A percentile compares a stretch with the other conserved stretches of the same genome.
These are phyloP conservation scores for Podila epicladia DNA, from an alignment of 192 early-diverging fungal genomes.

Conservation along the genomic window DNA sequence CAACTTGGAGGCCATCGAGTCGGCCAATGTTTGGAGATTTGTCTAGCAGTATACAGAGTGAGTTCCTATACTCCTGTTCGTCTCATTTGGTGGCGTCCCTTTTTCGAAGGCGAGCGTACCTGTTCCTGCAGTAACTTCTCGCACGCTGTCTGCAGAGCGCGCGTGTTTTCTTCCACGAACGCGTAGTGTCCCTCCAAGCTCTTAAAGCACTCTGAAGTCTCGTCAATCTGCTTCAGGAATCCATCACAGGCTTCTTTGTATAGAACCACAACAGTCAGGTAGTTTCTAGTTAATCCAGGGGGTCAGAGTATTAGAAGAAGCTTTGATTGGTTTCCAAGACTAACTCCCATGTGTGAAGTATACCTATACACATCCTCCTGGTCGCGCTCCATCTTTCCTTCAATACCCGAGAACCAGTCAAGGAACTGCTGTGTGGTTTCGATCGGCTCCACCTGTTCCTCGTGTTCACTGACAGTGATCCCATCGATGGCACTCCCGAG, in stretches of 20 bases:
- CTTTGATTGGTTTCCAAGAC: too few species aligned
- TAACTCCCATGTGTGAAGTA: too few species aligned
- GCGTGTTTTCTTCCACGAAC: conserved; percentile 84
- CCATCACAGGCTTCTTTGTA: conserved; percentile 73
- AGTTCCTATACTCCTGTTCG: not conserved
- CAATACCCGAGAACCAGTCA: conserved; percentile 89
- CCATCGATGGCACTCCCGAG: conserved; percentile 25
- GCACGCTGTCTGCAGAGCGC: conserved; percentile 81
- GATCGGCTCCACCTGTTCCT: conserved; percentile 66
- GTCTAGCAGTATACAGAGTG: conserved; percentile 42
- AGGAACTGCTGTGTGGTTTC: conserved; percentile 94
- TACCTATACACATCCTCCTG: conserved; percentile 88
- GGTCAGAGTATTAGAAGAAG: too few species aligned
- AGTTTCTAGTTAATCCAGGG: conserved; percentile 54
- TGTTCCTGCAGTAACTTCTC: conserved; percentile 80
- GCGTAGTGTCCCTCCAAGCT: conserved; percentile 74
- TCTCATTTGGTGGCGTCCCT: not conserved
- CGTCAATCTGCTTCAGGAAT: conserved; percentile 69
- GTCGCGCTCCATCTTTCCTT: conserved; percentile 85
- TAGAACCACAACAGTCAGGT: conserved; percentile 64
- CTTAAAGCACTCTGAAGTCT: conserved; percentile 65
- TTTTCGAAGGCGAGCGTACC: conserved; percentile 17
- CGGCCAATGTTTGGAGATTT: conserved; percentile 66
- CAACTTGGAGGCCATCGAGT: conserved; percentile 68
- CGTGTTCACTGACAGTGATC: conserved; percentile 23